Percentiles rank a stretch among this genome's conserved stretches.
Conservation (phyloP, 202 grass and related monocot species). For the Dendrocalamus latiflorus region DNA sequence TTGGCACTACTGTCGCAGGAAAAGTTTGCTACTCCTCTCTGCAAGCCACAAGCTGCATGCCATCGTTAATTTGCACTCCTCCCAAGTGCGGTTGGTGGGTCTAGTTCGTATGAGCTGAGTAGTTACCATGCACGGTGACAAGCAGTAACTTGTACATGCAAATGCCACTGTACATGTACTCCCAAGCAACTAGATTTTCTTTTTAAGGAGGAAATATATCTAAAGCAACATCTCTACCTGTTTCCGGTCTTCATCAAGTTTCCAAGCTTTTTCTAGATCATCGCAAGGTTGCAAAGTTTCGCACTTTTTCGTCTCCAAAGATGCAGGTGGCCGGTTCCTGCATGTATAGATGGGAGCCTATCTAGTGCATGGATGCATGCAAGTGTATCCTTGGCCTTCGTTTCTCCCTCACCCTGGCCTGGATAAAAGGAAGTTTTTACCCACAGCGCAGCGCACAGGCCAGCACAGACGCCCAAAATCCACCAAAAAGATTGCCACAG, state of each 20-base stretch:
- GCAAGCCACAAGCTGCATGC: background rate
- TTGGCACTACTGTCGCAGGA: background rate
- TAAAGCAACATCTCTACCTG: background rate
- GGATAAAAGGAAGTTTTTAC: background rate
- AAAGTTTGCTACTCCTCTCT: background rate
- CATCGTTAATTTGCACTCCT: background rate
- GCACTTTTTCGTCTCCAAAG: background rate
- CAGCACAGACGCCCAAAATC: conserved; percentile 9
- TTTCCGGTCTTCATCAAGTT: background rate
- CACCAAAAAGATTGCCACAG: conserved; percentile 39
- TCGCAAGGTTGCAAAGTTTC: background rate
- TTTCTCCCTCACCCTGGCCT: background rate
- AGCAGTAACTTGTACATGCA: too few species aligned
- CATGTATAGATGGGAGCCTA: background rate
- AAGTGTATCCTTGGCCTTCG: background rate
- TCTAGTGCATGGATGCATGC: background rate
- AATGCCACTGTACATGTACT: background rate
- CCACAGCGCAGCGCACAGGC: too few species aligned
- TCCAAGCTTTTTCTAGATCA: background rate
- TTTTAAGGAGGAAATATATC: background rate
- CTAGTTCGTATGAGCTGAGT: too few species aligned
- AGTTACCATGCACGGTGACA: background rate
- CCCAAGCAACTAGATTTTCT: background rate
- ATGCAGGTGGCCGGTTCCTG: background rate
- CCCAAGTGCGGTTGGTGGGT: background rate